A percentile compares a stretch with the other conserved stretches of the same genome.
Evolutionary conservation across 345 rosid species (phyloP).

Genomic region (Diplotaxis tenuifolia): DNA sequence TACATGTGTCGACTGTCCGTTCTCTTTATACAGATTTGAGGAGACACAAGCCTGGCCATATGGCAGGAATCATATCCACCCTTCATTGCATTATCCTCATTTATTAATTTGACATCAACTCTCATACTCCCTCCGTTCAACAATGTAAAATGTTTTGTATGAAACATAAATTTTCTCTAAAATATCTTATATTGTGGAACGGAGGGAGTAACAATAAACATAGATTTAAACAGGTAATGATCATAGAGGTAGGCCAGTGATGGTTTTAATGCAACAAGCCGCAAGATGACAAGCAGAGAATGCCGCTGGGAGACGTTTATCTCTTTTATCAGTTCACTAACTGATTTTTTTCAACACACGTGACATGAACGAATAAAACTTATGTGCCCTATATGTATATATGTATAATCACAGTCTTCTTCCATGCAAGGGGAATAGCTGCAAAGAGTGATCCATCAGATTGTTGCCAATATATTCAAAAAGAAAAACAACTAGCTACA

Average conservation of each 20-base stretch:
- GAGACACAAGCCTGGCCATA: conserved; percentile 27
- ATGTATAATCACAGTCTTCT: background rate
- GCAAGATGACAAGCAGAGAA: conserved; percentile 84
- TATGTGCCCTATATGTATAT: too few species aligned
- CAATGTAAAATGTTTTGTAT: too few species aligned
- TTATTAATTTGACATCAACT: background rate
- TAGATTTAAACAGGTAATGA: conserved; percentile 37
- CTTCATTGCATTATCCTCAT: background rate
- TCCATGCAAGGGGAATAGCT: conserved; percentile 27
- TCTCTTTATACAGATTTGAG: background rate
- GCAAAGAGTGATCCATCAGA: conserved; percentile 45
- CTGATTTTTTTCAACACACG: background rate
- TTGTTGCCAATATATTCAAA: conserved; percentile 59
- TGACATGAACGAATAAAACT: too few species aligned
- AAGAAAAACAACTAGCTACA: background rate
- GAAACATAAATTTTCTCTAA: too few species aligned
- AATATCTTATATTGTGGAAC: too few species aligned
- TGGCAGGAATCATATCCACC: conserved; percentile 8
- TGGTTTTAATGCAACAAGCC: conserved; percentile 53
- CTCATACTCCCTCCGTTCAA: too few species aligned
- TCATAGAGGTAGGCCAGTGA: conserved; percentile 51
- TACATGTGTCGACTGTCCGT: conserved; percentile 19
- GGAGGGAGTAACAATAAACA: conserved; percentile 8
- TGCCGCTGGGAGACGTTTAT: conserved; percentile 62
- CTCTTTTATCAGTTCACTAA: conserved; percentile 70